These are phyloP conservation scores for Monosporozyma aquatica DNA, from an alignment of 805 yeast genomes.

Conservation along the genomic window DNA sequence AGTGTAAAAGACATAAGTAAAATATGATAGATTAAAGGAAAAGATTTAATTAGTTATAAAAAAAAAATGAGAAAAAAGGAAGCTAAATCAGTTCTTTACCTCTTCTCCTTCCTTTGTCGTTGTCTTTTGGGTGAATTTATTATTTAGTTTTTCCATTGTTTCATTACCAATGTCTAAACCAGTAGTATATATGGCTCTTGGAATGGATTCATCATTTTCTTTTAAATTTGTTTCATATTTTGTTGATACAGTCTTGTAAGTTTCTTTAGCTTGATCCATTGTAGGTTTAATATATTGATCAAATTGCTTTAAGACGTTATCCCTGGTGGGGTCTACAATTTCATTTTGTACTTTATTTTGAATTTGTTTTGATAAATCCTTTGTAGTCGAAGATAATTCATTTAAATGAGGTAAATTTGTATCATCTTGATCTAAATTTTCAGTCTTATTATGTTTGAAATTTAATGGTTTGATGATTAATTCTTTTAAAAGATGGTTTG, in stretches of 20 bases:
- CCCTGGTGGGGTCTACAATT: conserved; percentile 20
- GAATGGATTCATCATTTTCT: conserved; percentile 26
- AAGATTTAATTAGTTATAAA: too few species aligned
- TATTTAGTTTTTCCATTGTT: conserved; percentile 24
- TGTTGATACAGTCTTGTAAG: conserved; percentile 23
- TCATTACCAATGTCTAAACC: conserved; percentile 25
- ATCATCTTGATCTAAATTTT: conserved; percentile 1
- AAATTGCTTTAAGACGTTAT: conserved; percentile 9
- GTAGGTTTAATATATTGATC: conserved; percentile 4
- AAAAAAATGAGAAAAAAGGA: too few species aligned
- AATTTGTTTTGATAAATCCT: conserved; percentile 18
- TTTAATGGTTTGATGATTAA: conserved; percentile 25
- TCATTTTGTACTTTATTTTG: conserved; percentile 18
- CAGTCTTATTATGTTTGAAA: not conserved
- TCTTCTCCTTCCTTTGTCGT: not conserved
- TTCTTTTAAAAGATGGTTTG: conserved; percentile 22
- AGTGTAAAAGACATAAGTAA: not conserved
- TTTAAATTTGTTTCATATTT: conserved; percentile 23
- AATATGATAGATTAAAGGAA: not conserved
- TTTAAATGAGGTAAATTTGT: conserved; percentile 20
- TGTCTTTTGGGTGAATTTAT: not conserved
- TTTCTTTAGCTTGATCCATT: conserved; percentile 5
- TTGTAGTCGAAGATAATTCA: conserved; percentile 25
- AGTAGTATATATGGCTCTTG: conserved; percentile 27
- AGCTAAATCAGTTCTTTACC: too few species aligned